phyloP scores from a whole-genome alignment of 371 early-diverging fungal genomes.

The Sanchytrium tribonematis region DNA sequence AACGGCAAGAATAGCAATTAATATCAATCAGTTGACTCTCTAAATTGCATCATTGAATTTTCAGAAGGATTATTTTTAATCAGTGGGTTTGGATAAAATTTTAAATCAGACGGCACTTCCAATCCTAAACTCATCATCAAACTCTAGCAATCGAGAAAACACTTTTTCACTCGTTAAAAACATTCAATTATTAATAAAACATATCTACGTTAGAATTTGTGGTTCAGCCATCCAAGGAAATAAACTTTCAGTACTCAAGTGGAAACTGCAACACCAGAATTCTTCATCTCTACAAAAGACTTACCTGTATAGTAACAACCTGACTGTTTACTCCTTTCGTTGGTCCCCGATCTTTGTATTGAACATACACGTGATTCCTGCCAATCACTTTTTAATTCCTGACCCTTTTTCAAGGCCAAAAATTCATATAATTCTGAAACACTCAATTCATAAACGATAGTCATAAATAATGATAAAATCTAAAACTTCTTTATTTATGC shows the following conservation, averaged over 20 bases:
- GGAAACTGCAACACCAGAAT: not conserved
- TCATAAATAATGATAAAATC: not conserved
- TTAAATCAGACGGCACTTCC: not conserved
- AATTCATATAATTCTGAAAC: too few species aligned
- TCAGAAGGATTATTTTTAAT: not conserved
- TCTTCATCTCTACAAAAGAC: constrained; percentile 1
- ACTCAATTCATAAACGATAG: too few species aligned
- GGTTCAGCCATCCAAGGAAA: constrained; percentile 1
- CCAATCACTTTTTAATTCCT: too few species aligned
- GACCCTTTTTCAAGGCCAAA: too few species aligned
- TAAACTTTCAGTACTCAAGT: not conserved
- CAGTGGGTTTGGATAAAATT: not conserved
- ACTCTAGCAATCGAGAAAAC: not conserved
- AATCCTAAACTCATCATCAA: not conserved
- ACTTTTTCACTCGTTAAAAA: not conserved
- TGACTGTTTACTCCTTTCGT: too few species aligned
- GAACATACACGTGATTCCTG: too few species aligned
- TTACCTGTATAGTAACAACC: too few species aligned
- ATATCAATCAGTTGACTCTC: not conserved
- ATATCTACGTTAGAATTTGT: not conserved
- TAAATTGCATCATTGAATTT: not conserved
- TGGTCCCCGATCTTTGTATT: too few species aligned
- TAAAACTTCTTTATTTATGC: not conserved
- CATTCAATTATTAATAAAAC: too few species aligned
- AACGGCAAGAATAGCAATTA: too few species aligned